Evolutionary conservation across 192 early-diverging fungal genomes (phyloP), one percentile per base, ranked within the genome.

Genomic region (Cetraspora pellucida): DNA sequence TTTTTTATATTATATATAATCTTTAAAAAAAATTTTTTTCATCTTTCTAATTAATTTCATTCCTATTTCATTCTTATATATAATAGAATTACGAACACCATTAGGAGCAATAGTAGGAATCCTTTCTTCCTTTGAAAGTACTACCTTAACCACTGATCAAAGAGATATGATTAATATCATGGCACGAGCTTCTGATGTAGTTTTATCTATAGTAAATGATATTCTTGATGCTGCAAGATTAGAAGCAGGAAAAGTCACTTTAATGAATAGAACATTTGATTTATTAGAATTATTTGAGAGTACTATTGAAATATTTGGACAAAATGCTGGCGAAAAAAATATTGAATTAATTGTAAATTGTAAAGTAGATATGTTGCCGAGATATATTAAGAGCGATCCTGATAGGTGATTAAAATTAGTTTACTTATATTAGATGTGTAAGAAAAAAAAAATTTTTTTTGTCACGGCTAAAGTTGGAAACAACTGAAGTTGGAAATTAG

Each of bases 261-360:
- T 88, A 27, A 78, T 84, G 58, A 83, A 86, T 68, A 82, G 82
- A 49, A 86, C 85, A n/a, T 77, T n/a, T n/a, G n/a, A n/a, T n/a
- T n/a, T n/a, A n/a, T n/a, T n/a, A n/a, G n/a, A n/a, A n/a, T n/a
- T n/a, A 79, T 23, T 87, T 25, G 78, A 79, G 49, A 78, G 87
- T 59, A 78, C 79, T 0, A 80, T 87, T 1, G 70, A 82, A 10
- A 79, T 90, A 27, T 79, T 81, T 69, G 75, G 81, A 1, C 81
- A 81, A 63, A 84, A 77, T 63, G 81, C 81, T 11, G 78, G 80
- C 1, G 58, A 79, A 9, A 78, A 83, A 31, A 11, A 82, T 8
- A 79, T 84, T 13, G 83, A 83, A 73, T 64, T 89, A 65, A 78
- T 82, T 27, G 81, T 87, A 90, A 70, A 55, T 78, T 82, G 17